Evolutionary conservation across 306 rosid genomes (phyloP).

Genomic region (Luffa acutangula): DNA sequence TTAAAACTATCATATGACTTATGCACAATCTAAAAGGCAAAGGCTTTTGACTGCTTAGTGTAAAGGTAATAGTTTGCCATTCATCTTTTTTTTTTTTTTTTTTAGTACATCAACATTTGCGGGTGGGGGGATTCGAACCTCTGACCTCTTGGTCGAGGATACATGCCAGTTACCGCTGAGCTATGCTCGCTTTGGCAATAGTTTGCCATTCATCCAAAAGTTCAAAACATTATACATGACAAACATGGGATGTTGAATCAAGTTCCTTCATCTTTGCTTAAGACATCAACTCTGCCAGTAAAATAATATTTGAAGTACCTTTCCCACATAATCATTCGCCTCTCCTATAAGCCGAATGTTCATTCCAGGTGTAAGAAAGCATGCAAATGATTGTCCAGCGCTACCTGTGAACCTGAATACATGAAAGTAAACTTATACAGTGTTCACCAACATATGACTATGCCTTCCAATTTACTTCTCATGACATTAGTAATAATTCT

Average conservation of each 20-base stretch:
- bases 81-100: too few relatives aligned
- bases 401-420: constrained; percentile 81
- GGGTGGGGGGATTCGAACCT: too few relatives aligned
- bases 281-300: not conserved
- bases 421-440: constrained; percentile 15
- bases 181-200: not conserved
- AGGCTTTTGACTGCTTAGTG: not conserved
- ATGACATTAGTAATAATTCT: not conserved
- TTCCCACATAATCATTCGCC: constrained; percentile 96
- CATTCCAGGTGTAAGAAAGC: constrained; percentile 99
- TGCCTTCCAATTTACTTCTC: not conserved
- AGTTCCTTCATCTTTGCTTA: not conserved
- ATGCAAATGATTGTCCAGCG: constrained; percentile 96
- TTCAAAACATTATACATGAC: not conserved
- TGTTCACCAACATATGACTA: constrained; percentile 4
- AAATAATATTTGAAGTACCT: constrained; percentile 40
- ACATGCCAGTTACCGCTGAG: too few relatives aligned
- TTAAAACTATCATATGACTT: not conserved
- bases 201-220: not conserved
- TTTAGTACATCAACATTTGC: too few relatives aligned
- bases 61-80: not conserved
- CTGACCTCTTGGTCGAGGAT: too few relatives aligned
- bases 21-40: not conserved
- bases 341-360: constrained; percentile 88
- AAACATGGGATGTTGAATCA: not conserved